Evolutionary conservation across 1,284 basidiomycete species (phyloP).

Genomic region (Tylopilus sp.): DNA sequence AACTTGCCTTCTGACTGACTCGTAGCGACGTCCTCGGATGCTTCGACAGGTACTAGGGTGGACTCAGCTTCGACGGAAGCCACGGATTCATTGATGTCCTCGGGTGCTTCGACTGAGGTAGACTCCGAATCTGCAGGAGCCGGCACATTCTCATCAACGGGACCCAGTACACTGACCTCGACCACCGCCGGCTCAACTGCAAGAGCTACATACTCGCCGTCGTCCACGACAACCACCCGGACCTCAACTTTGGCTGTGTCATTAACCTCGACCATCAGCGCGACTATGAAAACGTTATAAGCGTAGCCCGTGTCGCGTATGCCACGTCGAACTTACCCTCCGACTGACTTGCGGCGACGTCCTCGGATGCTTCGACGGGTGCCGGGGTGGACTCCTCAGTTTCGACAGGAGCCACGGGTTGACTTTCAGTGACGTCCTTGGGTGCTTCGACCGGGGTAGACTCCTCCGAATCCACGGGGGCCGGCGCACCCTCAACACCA

Average conservation of each 20-base stretch:
- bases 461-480: not conserved
- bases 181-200: not conserved
- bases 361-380: not conserved
- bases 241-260: too few relatives aligned
- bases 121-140: not conserved
- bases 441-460: not conserved
- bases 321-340: constrained; percentile 3
- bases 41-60: not conserved
- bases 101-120: not conserved
- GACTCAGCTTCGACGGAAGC: not conserved
- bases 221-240: not conserved
- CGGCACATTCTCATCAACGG: constrained; percentile 1
- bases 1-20: constrained; percentile 6
- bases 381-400: not conserved
- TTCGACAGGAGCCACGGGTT: not conserved
- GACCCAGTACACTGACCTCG: not conserved
- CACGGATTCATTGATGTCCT: not conserved
- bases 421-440: not conserved
- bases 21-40: not conserved
- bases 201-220: not conserved
- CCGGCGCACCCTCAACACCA: constrained; percentile 1
- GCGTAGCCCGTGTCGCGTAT: too few relatives aligned
- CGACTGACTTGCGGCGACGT: not conserved
- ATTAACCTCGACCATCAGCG: not conserved
- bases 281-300: not conserved